A percentile compares a stretch with the other conserved stretches of the same genome.
phyloP scores from a whole-genome alignment of 768 basidiomycete species.

The Leccinum subgranulosum region DNA sequence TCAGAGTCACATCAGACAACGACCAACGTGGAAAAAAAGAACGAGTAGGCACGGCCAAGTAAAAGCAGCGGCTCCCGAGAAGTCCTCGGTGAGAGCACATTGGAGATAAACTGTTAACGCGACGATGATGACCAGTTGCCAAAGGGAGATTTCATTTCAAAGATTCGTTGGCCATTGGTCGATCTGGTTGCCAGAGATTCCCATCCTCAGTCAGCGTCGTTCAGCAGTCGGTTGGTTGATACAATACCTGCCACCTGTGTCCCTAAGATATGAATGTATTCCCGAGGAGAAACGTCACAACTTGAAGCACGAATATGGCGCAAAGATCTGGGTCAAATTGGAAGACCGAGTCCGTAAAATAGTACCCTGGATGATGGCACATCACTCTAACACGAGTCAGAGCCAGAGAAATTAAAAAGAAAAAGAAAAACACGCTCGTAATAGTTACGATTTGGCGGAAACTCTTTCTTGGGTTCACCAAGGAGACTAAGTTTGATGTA shows the following conservation, averaged over 20 bases:
- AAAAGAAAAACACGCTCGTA: background rate
- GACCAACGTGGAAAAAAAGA: background rate
- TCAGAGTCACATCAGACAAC: background rate
- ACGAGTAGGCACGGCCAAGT: background rate
- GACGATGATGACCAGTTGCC: background rate
- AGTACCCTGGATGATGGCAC: background rate
- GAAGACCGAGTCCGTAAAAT: background rate
- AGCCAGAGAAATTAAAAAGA: background rate
- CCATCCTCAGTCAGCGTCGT: background rate
- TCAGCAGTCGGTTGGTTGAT: background rate
- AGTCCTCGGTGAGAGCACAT: background rate
- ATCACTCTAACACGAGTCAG: background rate
- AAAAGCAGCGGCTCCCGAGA: background rate
- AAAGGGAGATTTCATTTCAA: background rate
- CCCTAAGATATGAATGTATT: background rate
- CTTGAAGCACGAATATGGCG: background rate
- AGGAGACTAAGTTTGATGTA: background rate
- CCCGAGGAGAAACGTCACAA: conserved; percentile 4
- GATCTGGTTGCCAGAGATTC: background rate
- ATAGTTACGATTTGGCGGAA: background rate
- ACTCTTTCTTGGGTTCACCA: background rate
- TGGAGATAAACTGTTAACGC: background rate
- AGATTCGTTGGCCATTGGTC: background rate
- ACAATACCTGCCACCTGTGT: background rate
- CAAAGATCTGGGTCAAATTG: background rate